Percentiles rank a stretch among this genome's conserved stretches.
Conservation (phyloP, 192 early-diverging fungal genomes). For the Entomortierella parvispora region DNA sequence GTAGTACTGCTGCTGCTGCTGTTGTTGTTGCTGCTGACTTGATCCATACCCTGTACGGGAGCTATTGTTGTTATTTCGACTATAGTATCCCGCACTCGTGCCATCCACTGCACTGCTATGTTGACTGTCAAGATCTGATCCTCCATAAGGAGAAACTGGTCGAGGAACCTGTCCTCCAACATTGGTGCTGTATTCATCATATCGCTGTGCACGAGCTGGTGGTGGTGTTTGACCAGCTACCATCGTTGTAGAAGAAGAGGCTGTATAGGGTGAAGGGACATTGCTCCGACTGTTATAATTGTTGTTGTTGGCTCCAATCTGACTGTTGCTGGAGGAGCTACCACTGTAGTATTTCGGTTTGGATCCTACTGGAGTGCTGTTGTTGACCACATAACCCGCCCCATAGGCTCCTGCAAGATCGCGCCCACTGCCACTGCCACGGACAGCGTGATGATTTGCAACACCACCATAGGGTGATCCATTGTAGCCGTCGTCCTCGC, state of each 20-base stretch:
- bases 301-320: neutral
- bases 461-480: neutral
- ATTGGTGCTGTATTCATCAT: constrained; percentile 11
- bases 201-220: constrained; percentile 6
- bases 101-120: constrained; percentile 14
- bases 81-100: too few relatives aligned
- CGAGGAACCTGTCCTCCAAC: neutral
- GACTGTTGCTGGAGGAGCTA: too few relatives aligned
- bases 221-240: constrained; percentile 7
- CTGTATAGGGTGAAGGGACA: neutral
- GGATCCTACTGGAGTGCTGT: neutral
- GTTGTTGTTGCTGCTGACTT: too few relatives aligned
- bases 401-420: too few relatives aligned
- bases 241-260: too few relatives aligned
- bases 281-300: neutral
- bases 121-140: constrained; percentile 30
- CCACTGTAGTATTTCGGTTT: too few relatives aligned
- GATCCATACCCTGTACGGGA: too few relatives aligned
- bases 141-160: constrained; percentile 33
- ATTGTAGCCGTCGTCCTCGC: constrained; percentile 7
- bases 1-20: too few relatives aligned
- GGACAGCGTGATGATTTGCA: neutral
- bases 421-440: too few relatives aligned
- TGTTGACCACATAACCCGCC: neutral
- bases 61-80: too few relatives aligned